Conservation (phyloP, 2,329 filamentous ascomycete species). For the Aspergillus sp. region DNA sequence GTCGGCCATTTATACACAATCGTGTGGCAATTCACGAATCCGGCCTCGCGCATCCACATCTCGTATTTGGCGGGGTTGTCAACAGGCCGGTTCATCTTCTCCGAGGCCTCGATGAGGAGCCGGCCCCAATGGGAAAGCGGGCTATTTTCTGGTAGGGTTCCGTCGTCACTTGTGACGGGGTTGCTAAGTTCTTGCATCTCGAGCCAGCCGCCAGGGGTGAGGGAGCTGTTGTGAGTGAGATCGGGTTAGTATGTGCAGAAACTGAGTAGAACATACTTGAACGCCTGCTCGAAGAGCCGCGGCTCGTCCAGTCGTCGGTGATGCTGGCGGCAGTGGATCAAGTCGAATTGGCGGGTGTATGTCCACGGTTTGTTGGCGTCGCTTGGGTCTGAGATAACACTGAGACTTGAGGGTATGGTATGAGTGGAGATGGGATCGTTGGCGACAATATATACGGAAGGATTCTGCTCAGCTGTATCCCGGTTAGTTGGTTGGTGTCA, state of each 20-base stretch:
- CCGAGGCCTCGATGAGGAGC: background rate
- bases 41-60: background rate
- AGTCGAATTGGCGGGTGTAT: background rate
- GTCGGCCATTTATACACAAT: constrained; percentile 3
- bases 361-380: constrained; percentile 2
- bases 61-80: constrained; percentile 2
- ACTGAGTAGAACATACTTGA: background rate
- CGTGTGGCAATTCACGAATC: background rate
- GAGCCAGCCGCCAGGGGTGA: background rate
- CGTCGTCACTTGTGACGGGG: background rate
- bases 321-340: constrained; percentile 6
- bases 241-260: background rate
- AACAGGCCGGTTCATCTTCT: constrained; percentile 1
- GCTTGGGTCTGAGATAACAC: background rate
- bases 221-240: background rate
- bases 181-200: constrained; percentile 7
- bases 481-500: background rate
- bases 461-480: background rate
- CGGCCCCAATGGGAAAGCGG: background rate
- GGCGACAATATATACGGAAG: background rate
- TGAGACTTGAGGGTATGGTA: background rate
- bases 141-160: background rate
- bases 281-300: background rate
- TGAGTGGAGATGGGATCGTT: background rate
- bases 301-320: constrained; percentile 1